Percentiles rank a stretch among this genome's conserved stretches.
These are phyloP conservation scores for Nemania diffusa DNA, from an alignment of 2,329 filamentous ascomycete genomes.

Conservation along the genomic window DNA sequence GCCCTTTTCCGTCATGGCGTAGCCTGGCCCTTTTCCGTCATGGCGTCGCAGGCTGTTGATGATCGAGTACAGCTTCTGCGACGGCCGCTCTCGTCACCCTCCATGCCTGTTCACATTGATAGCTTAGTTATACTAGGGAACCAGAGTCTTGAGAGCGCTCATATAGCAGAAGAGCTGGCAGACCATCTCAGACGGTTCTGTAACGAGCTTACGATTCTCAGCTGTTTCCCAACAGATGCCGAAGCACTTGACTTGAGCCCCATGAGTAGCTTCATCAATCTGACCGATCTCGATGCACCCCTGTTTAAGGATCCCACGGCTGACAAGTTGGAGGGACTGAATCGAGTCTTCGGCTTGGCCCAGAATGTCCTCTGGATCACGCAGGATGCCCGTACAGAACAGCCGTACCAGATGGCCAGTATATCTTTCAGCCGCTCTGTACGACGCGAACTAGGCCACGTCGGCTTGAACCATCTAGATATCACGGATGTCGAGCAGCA, in stretches of 20 bases:
- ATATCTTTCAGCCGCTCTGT: conserved; percentile 26
- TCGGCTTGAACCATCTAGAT: conserved; percentile 43
- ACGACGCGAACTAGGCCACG: conserved; percentile 14
- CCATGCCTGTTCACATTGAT: background rate
- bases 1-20: conserved; percentile 13
- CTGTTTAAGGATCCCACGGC: conserved; percentile 34
- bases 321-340: conserved; percentile 35
- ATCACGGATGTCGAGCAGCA: conserved; percentile 4
- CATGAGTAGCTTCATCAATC: conserved; percentile 31
- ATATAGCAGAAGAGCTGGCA: conserved; percentile 19
- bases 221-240: conserved; percentile 26
- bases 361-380: conserved; percentile 61
- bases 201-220: conserved; percentile 16
- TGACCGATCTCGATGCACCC: conserved; percentile 26
- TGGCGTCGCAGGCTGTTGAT: conserved; percentile 33
- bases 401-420: conserved; percentile 32
- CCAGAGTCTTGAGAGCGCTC: background rate
- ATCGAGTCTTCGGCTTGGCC: conserved; percentile 41
- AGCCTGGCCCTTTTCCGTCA: conserved; percentile 18
- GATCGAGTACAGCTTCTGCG: conserved; percentile 30
- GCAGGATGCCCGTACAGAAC: conserved; percentile 51
- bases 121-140: conserved; percentile 28
- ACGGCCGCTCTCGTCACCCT: conserved; percentile 15
- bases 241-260: conserved; percentile 7
- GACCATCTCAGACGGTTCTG: conserved; percentile 29